phyloP scores from a whole-genome alignment of 768 basidiomycete species.

The Serpula lacrymans region DNA sequence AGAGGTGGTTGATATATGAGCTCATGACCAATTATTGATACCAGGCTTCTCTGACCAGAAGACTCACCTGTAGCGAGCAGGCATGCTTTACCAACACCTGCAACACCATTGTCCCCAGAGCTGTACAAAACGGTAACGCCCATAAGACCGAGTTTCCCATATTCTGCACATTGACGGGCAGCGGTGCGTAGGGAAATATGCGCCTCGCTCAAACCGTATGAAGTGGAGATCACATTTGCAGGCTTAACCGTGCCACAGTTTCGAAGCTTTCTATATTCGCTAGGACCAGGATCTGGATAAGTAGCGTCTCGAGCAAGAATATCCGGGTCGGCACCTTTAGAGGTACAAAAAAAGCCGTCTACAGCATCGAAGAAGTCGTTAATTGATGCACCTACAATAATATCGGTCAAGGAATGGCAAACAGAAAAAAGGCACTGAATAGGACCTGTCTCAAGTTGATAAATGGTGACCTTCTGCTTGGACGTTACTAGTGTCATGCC shows the following conservation, averaged over 20 bases:
- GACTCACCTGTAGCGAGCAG: conserved; percentile 30
- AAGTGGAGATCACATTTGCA: conserved; percentile 31
- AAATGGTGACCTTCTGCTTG: conserved; percentile 25
- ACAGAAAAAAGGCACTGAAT: conserved; percentile 24
- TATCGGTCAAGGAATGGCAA: not conserved
- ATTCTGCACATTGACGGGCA: conserved; percentile 36
- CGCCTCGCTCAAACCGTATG: conserved; percentile 30
- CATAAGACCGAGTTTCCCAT: conserved; percentile 38
- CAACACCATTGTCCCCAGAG: conserved; percentile 30
- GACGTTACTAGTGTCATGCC: conserved; percentile 37
- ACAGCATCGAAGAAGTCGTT: conserved; percentile 36
- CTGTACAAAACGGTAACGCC: conserved; percentile 37
- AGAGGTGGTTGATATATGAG: no score
- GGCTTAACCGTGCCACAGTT: conserved; percentile 26
- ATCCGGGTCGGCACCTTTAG: conserved; percentile 31
- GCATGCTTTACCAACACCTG: conserved; percentile 34
- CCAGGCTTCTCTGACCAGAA: no score
- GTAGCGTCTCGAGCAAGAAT: conserved; percentile 26
- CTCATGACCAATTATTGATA: no score
- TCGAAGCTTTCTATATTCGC: conserved; percentile 23
- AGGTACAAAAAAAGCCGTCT: conserved; percentile 34
- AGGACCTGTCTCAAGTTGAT: conserved; percentile 37
- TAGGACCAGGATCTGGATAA: conserved; percentile 27
- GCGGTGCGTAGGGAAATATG: conserved; percentile 25
- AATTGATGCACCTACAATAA: conserved; percentile 19